Evolutionary conservation across 495 filamentous ascomycete genomes (phyloP).

Genomic region (Penicillium bovifimosum): DNA sequence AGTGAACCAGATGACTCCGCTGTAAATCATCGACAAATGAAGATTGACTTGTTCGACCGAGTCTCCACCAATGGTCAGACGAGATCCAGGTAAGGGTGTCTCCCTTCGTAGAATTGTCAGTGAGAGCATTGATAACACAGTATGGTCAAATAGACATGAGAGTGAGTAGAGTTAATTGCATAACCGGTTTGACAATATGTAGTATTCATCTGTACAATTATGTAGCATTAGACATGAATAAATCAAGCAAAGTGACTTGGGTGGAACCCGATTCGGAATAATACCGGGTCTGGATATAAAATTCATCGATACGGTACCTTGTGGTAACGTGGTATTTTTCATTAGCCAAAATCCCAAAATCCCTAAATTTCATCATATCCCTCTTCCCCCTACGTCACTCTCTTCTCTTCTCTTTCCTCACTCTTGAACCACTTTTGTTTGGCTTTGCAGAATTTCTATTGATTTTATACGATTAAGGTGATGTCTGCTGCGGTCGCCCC

Average conservation of each 20-base stretch:
- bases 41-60: not conserved
- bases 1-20: not conserved
- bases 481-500: conserved; percentile 49
- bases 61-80: not conserved
- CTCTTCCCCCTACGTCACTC: conserved; percentile 27
- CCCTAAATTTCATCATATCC: conserved; percentile 16
- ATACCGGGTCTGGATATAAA: not conserved
- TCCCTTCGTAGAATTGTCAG: not conserved
- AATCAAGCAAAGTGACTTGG: no score
- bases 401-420: conserved; percentile 16
- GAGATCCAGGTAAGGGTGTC: not conserved
- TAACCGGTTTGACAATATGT: no score
- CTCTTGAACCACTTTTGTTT: conserved; percentile 14
- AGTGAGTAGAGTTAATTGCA: no score
- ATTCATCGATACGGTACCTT: not conserved
- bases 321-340: not conserved
- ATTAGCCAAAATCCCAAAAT: conserved; percentile 5
- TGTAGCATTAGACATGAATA: no score
- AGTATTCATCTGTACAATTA: no score
- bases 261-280: not conserved
- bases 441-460: conserved; percentile 1
- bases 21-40: not conserved
- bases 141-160: not conserved
- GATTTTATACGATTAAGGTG: conserved; percentile 3
- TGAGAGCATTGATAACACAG: not conserved